These are phyloP conservation scores for Petunia secreta DNA, from an alignment of 257 asterid genomes.

Conservation along the genomic window DNA sequence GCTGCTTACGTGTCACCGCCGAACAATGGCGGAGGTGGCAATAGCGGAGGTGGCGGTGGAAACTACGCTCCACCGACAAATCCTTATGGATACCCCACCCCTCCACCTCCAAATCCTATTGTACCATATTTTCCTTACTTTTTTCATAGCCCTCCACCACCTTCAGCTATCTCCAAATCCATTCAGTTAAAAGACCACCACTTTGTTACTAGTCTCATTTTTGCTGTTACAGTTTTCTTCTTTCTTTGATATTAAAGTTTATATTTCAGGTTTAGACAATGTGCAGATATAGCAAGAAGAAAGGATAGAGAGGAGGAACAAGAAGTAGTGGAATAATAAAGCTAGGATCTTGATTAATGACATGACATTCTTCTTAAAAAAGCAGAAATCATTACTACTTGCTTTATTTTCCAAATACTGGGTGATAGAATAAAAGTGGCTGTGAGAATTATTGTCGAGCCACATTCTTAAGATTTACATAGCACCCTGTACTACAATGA, in stretches of 20 bases:
- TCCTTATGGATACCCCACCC: slow-evolving; percentile 33
- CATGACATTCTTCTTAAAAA: not conserved
- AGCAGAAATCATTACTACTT: not conserved
- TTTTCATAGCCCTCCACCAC: slow-evolving; percentile 51
- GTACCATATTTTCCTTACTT: slow-evolving; percentile 59
- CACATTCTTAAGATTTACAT: not conserved
- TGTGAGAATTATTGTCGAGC: not conserved
- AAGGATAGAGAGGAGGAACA: not conserved
- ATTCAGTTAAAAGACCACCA: slow-evolving; percentile 26
- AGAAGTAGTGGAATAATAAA: not conserved
- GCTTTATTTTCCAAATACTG: not conserved
- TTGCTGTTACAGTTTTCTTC: slow-evolving; percentile 30
- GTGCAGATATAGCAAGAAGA: slow-evolving; percentile 20
- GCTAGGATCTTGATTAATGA: slow-evolving; percentile 9
- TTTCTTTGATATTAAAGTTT: slow-evolving; percentile 22
- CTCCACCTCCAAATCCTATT: slow-evolving; percentile 67
- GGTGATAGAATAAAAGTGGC: not conserved
- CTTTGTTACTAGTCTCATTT: slow-evolving; percentile 18
- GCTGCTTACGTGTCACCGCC: not conserved
- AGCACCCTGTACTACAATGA: not conserved
- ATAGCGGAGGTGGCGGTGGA: not conserved
- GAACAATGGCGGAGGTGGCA: not conserved
- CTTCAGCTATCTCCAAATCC: slow-evolving; percentile 37
- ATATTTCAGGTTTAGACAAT: slow-evolving; percentile 1
- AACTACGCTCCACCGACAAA: slow-evolving; percentile 46